Conservation (phyloP, 306 rosid genomes). For the Vigna angularis region DNA sequence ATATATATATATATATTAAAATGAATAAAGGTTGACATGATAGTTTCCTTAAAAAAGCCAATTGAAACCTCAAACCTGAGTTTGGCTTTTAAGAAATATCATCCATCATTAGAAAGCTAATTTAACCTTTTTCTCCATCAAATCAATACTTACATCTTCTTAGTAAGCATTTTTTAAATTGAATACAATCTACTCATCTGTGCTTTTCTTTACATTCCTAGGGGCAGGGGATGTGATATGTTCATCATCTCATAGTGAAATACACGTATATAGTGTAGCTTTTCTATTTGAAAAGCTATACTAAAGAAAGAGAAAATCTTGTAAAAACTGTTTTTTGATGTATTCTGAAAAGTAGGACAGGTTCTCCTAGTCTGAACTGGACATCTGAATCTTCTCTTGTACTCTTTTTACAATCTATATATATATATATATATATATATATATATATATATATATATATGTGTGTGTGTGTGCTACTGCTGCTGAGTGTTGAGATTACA, state of each 20-base stretch:
- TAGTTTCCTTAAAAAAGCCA: conserved; percentile 2
- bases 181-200: neutral
- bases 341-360: no score
- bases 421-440: no score
- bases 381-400: no score
- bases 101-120: no score
- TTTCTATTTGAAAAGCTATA: neutral
- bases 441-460: no score
- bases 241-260: neutral
- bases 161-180: neutral
- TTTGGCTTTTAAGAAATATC: neutral
- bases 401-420: no score
- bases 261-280: neutral
- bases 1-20: neutral
- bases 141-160: neutral
- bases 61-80: neutral
- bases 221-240: neutral
- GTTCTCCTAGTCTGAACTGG: no score
- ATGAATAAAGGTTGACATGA: neutral
- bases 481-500: no score
- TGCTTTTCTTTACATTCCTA: conserved; percentile 3
- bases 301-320: no score
- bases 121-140: neutral
- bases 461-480: no score
- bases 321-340: no score